Percentiles rank a stretch among this genome's conserved stretches.
phyloP scores from a whole-genome alignment of 169 alveolate species.

The Sarcocystis neurona region DNA sequence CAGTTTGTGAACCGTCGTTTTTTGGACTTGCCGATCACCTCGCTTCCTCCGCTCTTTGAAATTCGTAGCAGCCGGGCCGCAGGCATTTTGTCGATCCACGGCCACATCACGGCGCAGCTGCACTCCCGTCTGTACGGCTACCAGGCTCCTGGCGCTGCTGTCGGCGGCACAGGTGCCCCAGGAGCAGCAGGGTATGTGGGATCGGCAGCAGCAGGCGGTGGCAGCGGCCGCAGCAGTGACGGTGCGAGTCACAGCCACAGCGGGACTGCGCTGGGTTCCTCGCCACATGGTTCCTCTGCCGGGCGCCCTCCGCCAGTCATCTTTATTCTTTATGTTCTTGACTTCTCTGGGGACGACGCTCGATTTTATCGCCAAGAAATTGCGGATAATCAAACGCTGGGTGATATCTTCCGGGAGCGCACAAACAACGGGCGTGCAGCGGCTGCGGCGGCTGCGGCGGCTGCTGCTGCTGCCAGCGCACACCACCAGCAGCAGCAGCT shows the following conservation, averaged over 20 bases:
- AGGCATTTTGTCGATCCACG: slow-evolving; percentile 6
- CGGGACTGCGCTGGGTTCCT: background rate
- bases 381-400: background rate
- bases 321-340: background rate
- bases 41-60: slow-evolving; percentile 45
- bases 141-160: no score
- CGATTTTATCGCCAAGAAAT: background rate
- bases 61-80: slow-evolving; percentile 20
- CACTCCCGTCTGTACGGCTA: background rate
- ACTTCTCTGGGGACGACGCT: background rate
- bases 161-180: background rate
- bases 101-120: slow-evolving; percentile 4
- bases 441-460: no score
- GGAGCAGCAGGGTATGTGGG: background rate
- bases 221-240: background rate
- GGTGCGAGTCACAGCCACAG: background rate
- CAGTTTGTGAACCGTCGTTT: slow-evolving; percentile 52
- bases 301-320: background rate
- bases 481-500: slow-evolving; percentile 5
- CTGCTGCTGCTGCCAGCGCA: no score
- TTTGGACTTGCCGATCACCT: slow-evolving; percentile 30
- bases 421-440: no score
- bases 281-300: background rate
- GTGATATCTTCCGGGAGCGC: background rate
- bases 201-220: background rate